A percentile compares a stretch with the other conserved stretches of the same genome.
phyloP scores from a whole-genome alignment of 768 basidiomycete genomes.

The Ramaria sp. region DNA sequence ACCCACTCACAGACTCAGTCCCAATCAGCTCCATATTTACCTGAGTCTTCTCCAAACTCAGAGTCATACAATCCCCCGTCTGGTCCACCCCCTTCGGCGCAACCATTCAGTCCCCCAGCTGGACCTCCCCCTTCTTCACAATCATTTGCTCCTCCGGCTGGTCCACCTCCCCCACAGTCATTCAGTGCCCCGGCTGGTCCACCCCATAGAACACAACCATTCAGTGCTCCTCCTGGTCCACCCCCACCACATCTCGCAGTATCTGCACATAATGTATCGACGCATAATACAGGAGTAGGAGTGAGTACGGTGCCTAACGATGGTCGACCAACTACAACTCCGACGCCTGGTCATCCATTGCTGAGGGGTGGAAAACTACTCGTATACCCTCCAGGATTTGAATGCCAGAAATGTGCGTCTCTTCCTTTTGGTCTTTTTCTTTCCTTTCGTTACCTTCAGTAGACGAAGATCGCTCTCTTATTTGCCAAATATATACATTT shows the following conservation, averaged over 20 bases:
- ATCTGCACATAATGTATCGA: neutral
- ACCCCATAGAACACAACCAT: neutral
- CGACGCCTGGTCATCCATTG: conserved; percentile 58
- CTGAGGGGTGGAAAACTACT: conserved; percentile 49
- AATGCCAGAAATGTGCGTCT: conserved; percentile 55
- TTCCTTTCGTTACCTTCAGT: neutral
- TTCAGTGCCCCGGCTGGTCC: neutral
- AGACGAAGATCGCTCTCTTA: neutral
- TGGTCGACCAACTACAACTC: conserved; percentile 49
- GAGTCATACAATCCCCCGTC: no score
- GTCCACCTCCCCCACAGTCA: conserved; percentile 14
- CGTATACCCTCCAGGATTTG: conserved; percentile 54
- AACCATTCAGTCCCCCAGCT: no score
- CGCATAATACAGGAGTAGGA: neutral
- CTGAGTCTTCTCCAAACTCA: no score
- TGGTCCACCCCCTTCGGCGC: no score
- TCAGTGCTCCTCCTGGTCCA: conserved; percentile 13
- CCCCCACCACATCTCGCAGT: conserved; percentile 2
- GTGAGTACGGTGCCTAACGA: conserved; percentile 28
- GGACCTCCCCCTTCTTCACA: neutral
- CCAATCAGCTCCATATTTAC: neutral
- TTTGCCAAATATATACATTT: no score
- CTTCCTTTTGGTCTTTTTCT: no score
- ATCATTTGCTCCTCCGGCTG: conserved; percentile 23
- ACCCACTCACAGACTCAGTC: no score